These are phyloP conservation scores for Moniliella sp. DNA, from an alignment of 1,284 basidiomycete genomes.

Conservation along the genomic window DNA sequence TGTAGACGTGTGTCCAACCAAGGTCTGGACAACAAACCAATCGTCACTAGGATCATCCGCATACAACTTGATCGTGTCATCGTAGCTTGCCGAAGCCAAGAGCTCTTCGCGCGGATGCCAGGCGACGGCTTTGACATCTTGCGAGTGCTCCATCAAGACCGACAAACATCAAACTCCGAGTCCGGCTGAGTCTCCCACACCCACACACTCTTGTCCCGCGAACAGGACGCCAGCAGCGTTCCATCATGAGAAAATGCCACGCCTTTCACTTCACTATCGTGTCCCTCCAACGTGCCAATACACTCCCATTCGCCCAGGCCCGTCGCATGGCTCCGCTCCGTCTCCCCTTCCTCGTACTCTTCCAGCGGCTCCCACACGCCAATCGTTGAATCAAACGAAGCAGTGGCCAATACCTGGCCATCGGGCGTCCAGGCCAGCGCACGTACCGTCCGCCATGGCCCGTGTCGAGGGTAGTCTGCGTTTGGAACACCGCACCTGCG, in stretches of 20 bases:
- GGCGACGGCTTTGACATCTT: conserved; percentile 81
- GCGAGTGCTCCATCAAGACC: conserved; percentile 87
- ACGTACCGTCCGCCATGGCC: conserved; percentile 78
- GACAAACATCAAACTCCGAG: conserved; percentile 62
- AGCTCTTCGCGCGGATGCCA: conserved; percentile 94
- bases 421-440: conserved; percentile 71
- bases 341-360: conserved; percentile 35
- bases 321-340: conserved; percentile 26
- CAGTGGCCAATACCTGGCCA: conserved; percentile 70
- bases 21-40: conserved; percentile 68
- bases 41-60: conserved; percentile 81
- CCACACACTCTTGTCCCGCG: conserved; percentile 92
- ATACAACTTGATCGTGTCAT: conserved; percentile 84
- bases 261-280: conserved; percentile 91
- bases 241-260: conserved; percentile 64
- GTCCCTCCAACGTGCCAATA: conserved; percentile 67
- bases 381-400: conserved; percentile 80
- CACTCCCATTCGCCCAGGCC: conserved; percentile 47
- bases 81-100: conserved; percentile 86
- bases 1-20: conserved; percentile 55
- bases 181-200: conserved; percentile 65
- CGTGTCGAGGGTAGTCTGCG: conserved; percentile 39
- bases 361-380: conserved; percentile 57
- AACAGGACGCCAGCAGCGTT: conserved; percentile 67
- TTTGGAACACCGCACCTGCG: conserved; percentile 16